Percentiles rank a stretch among this genome's conserved stretches.
These are phyloP conservation scores for Colletotrichum filicis DNA, from an alignment of 2,329 filamentous ascomycete species.

Conservation along the genomic window DNA sequence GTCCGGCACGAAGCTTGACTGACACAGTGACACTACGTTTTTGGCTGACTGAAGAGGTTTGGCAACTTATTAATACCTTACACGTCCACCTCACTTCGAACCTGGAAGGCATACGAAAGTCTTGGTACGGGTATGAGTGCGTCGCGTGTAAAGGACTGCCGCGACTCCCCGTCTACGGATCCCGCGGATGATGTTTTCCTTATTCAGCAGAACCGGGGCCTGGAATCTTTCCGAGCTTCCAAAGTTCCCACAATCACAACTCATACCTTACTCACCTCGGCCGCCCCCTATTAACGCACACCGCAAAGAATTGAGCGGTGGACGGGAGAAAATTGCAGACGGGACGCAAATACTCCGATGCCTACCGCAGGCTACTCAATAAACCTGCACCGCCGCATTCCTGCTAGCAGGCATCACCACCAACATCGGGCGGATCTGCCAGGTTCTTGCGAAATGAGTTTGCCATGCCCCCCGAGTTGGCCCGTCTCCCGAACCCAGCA, in stretches of 20 bases:
- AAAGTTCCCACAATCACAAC: neutral
- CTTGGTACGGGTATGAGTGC: neutral
- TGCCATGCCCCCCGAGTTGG: neutral
- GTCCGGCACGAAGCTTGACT: neutral
- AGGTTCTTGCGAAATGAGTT: conserved; percentile 4
- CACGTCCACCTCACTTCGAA: neutral
- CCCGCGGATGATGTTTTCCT: neutral
- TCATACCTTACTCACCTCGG: neutral
- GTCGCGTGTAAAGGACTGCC: neutral
- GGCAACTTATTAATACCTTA: neutral
- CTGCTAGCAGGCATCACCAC: neutral
- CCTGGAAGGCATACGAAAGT: neutral
- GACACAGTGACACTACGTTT: neutral
- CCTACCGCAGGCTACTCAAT: neutral
- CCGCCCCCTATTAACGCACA: neutral
- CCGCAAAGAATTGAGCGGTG: neutral
- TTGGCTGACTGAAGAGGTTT: neutral
- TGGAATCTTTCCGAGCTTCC: neutral
- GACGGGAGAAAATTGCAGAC: neutral
- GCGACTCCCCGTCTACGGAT: neutral
- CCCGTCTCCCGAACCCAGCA: neutral
- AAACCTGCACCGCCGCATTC: neutral
- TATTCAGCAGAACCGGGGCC: neutral
- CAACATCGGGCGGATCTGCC: neutral
- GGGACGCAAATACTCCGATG: neutral